phyloP scores from a whole-genome alignment of 2,329 filamentous ascomycete species.

The Cladosporium sp. region DNA sequence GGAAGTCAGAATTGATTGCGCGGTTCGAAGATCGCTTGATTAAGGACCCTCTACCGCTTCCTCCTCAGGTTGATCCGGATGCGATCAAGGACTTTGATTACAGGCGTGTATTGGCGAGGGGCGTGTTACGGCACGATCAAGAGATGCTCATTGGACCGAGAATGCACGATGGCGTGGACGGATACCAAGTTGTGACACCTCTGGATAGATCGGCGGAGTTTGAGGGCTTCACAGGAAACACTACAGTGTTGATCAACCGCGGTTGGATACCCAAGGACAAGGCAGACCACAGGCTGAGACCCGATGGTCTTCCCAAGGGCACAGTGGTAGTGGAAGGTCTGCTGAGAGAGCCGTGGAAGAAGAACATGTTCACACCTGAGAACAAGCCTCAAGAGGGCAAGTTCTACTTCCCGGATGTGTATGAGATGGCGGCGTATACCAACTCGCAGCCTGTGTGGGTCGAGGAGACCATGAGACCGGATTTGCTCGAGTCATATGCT shows the following conservation, averaged over 20 bases:
- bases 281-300: slow-evolving; percentile 62
- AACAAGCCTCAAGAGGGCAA: slow-evolving; percentile 81
- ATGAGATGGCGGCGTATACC: slow-evolving; percentile 81
- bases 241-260: slow-evolving; percentile 76
- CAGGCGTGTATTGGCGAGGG: slow-evolving; percentile 75
- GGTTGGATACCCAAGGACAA: slow-evolving; percentile 88
- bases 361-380: slow-evolving; percentile 94
- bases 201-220: slow-evolving; percentile 67
- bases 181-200: slow-evolving; percentile 89
- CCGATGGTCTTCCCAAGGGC: slow-evolving; percentile 66
- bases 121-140: slow-evolving; percentile 78
- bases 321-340: slow-evolving; percentile 81
- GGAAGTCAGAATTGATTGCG: slow-evolving; percentile 92
- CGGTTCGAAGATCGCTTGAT: slow-evolving; percentile 90
- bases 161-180: slow-evolving; percentile 84
- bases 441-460: slow-evolving; percentile 91
- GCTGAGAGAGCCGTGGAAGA: slow-evolving; percentile 88
- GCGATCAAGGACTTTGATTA: slow-evolving; percentile 90
- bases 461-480: slow-evolving; percentile 89
- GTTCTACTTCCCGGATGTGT: slow-evolving; percentile 94
- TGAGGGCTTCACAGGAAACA: slow-evolving; percentile 50
- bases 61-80: slow-evolving; percentile 77
- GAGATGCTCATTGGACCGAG: slow-evolving; percentile 97
- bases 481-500: slow-evolving; percentile 74
- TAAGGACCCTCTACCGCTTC: slow-evolving; percentile 80